Evolutionary conservation across 1,284 basidiomycete species (phyloP).

Genomic region (Erythrobasidium hasegawianum): DNA sequence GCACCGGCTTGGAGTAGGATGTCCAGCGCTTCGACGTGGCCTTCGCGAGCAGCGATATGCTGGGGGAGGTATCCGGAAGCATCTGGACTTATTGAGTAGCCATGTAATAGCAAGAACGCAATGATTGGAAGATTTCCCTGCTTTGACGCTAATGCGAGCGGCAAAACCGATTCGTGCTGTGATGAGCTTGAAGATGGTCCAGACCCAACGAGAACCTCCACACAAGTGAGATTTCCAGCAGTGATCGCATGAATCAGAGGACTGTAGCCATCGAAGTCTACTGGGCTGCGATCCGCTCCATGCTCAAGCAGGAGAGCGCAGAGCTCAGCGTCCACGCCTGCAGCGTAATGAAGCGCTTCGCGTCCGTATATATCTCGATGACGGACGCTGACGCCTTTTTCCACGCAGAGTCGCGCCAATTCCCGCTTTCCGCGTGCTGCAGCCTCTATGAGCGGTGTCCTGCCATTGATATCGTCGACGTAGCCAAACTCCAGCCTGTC

Average conservation of each 20-base stretch:
- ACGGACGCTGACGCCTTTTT: conserved; percentile 63
- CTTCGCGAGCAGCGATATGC: conserved; percentile 95
- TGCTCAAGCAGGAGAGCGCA: conserved; percentile 73
- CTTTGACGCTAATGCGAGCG: conserved; percentile 79
- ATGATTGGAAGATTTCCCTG: conserved; percentile 84
- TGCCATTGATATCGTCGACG: conserved; percentile 94
- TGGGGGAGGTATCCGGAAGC: conserved; percentile 94
- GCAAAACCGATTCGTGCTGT: conserved; percentile 53
- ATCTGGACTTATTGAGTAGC: conserved; percentile 76
- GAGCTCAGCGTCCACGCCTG: conserved; percentile 78
- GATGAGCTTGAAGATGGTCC: conserved; percentile 51
- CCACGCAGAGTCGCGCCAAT: conserved; percentile 78
- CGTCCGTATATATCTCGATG: conserved; percentile 85
- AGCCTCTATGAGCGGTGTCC: conserved; percentile 91
- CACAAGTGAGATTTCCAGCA: conserved; percentile 76
- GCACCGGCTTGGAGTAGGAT: conserved; percentile 66
- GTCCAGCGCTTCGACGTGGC: conserved; percentile 76
- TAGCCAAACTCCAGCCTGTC: conserved; percentile 80
- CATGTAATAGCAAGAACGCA: conserved; percentile 67
- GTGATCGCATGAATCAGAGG: conserved; percentile 89
- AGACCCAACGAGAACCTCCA: conserved; percentile 65
- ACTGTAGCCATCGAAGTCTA: conserved; percentile 91
- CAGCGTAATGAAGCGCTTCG: conserved; percentile 89
- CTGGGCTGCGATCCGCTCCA: conserved; percentile 62
- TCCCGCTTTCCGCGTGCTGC: conserved; percentile 75